These are phyloP conservation scores for Fusarium sp. DNA, from an alignment of 2,329 filamentous ascomycete genomes.

Conservation along the genomic window DNA sequence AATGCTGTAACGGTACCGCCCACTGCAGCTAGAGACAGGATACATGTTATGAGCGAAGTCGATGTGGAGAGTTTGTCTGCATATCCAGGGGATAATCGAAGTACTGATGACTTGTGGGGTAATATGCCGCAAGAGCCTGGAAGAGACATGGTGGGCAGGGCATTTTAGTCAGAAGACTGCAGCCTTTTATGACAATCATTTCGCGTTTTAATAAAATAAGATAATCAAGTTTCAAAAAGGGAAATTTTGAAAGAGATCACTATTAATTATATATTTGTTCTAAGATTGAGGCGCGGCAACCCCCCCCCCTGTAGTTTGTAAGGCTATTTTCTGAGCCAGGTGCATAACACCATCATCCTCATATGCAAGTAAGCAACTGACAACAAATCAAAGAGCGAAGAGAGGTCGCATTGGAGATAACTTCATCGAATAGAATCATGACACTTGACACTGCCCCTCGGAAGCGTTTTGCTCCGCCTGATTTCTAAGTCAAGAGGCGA, in stretches of 20 bases:
- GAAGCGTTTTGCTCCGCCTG: background rate
- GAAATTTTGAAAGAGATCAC: no score
- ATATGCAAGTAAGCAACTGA: background rate
- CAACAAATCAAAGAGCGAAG: background rate
- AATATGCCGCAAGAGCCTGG: background rate
- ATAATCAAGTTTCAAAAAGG: no score
- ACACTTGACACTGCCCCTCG: background rate
- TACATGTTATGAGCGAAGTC: constrained; percentile 28
- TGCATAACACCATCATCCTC: no score
- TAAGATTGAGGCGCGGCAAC: no score
- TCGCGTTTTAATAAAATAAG: no score
- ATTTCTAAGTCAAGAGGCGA: no score
- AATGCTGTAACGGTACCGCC: background rate
- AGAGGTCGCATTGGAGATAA: no score
- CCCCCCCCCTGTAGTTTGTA: no score
- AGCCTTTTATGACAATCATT: background rate
- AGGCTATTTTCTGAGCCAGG: no score
- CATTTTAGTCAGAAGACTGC: no score
- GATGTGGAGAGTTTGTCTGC: constrained; percentile 29
- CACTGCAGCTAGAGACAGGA: background rate
- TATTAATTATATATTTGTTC: no score
- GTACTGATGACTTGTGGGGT: constrained; percentile 29
- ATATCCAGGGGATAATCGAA: constrained; percentile 13
- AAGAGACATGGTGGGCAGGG: background rate
- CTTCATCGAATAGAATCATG: background rate